A percentile compares a stretch with the other conserved stretches of the same genome.
phyloP scores from a whole-genome alignment of 108 stramenopile species.

The Cyclotella sp. region DNA sequence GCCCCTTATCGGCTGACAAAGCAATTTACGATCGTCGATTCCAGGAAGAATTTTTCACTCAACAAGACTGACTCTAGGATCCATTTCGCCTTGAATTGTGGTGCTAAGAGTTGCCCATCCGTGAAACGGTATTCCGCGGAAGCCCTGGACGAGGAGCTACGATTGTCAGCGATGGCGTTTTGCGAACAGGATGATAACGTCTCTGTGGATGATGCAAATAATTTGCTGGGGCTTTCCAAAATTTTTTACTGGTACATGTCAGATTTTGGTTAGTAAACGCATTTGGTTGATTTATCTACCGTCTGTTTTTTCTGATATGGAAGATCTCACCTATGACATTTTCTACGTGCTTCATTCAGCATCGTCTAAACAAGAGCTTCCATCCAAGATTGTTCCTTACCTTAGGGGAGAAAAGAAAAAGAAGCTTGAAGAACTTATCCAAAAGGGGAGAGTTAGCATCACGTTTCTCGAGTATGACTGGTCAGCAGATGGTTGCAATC shows the following conservation, averaged over 20 bases:
- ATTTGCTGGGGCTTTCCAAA: conserved; percentile 38
- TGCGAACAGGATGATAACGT: conserved; percentile 59
- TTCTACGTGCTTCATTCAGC: background rate
- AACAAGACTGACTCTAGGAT: conserved; percentile 59
- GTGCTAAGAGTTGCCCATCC: conserved; percentile 69
- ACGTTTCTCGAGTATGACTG: conserved; percentile 53
- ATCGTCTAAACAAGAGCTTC: conserved; percentile 38
- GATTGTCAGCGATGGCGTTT: conserved; percentile 55
- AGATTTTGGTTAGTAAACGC: conserved; percentile 52
- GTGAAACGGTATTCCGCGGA: conserved; percentile 58
- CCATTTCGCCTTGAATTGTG: conserved; percentile 86
- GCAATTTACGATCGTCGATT: conserved; percentile 16
- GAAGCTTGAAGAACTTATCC: conserved; percentile 34
- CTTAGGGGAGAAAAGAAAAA: conserved; percentile 46
- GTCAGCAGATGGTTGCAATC: conserved; percentile 41
- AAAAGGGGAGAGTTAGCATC: conserved; percentile 24
- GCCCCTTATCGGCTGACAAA: conserved; percentile 35
- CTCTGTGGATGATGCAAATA: conserved; percentile 31
- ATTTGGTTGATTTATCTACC: background rate
- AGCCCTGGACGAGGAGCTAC: conserved; percentile 59
- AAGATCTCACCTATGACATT: background rate
- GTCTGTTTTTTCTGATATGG: background rate
- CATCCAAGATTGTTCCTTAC: conserved; percentile 33
- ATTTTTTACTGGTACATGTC: conserved; percentile 63
- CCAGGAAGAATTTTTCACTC: conserved; percentile 17